A percentile compares a stretch with the other conserved stretches of the same genome.
Evolutionary conservation across 1,284 basidiomycete genomes (phyloP).

Genomic region (Trichosporon faecale): DNA sequence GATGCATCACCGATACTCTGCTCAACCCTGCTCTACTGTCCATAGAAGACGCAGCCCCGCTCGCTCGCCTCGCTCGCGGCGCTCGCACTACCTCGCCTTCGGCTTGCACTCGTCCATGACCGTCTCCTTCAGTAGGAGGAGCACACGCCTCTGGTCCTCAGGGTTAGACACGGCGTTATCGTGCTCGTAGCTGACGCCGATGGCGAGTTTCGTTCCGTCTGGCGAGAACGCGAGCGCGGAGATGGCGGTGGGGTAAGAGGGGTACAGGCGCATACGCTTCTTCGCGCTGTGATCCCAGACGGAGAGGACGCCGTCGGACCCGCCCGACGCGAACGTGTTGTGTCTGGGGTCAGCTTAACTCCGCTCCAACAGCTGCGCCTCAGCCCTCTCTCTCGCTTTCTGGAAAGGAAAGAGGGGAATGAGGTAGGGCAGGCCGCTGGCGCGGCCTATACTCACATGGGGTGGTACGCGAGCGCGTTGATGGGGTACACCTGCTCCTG

Average conservation of each 20-base stretch:
- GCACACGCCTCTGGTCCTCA: constrained; percentile 42
- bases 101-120: constrained; percentile 54
- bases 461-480: constrained; percentile 91
- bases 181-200: constrained; percentile 84
- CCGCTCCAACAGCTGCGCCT: no score
- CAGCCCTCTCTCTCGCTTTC: no score
- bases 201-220: constrained; percentile 75
- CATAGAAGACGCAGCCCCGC: background rate
- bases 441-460: constrained; percentile 58
- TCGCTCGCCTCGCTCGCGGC: background rate
- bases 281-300: constrained; percentile 98
- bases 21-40: background rate
- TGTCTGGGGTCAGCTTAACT: constrained; percentile 56
- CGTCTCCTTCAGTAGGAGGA: constrained; percentile 49
- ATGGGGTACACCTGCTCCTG: constrained; percentile 98
- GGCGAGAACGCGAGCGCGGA: constrained; percentile 74
- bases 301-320: constrained; percentile 84
- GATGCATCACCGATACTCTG: constrained; percentile 1
- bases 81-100: constrained; percentile 13
- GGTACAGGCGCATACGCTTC: constrained; percentile 86
- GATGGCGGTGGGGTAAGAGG: constrained; percentile 70
- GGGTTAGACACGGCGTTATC: constrained; percentile 61
- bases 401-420: no score
- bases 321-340: constrained; percentile 92
- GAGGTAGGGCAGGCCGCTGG: no score